These are phyloP conservation scores for Cladophialophora bantiana DNA, from an alignment of 2,329 filamentous ascomycete genomes.

Conservation along the genomic window DNA sequence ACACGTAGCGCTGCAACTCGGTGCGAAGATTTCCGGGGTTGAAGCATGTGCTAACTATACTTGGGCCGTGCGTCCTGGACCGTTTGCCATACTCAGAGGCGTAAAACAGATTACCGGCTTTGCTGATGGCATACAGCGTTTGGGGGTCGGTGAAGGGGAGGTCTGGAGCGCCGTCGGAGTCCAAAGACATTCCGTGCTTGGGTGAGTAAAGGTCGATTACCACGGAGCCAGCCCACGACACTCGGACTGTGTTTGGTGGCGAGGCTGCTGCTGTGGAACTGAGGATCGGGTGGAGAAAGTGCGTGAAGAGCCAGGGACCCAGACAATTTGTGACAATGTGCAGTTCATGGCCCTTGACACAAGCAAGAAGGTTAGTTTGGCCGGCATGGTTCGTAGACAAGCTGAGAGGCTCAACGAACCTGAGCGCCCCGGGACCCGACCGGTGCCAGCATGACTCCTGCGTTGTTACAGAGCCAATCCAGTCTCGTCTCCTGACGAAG, in stretches of 20 bases:
- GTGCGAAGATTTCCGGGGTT: constrained; percentile 54
- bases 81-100: constrained; percentile 39
- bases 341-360: constrained; percentile 45
- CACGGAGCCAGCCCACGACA: constrained; percentile 42
- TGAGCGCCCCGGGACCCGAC: constrained; percentile 38
- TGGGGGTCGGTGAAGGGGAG: constrained; percentile 22
- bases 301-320: constrained; percentile 48
- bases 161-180: neutral
- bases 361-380: constrained; percentile 33
- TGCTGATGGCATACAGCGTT: constrained; percentile 23
- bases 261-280: constrained; percentile 39
- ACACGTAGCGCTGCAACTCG: constrained; percentile 45
- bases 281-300: constrained; percentile 46
- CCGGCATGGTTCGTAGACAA: constrained; percentile 37
- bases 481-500: constrained; percentile 43
- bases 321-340: constrained; percentile 49
- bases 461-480: constrained; percentile 44
- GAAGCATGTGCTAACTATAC: constrained; percentile 46
- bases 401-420: constrained; percentile 7
- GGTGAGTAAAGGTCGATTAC: constrained; percentile 22
- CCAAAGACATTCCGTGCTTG: constrained; percentile 7
- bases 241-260: constrained; percentile 41
- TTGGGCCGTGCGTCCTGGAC: constrained; percentile 36
- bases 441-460: constrained; percentile 41
- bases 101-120: constrained; percentile 30